Conservation (phyloP, 108 stramenopile species). For the Licmophora abbreviata region DNA sequence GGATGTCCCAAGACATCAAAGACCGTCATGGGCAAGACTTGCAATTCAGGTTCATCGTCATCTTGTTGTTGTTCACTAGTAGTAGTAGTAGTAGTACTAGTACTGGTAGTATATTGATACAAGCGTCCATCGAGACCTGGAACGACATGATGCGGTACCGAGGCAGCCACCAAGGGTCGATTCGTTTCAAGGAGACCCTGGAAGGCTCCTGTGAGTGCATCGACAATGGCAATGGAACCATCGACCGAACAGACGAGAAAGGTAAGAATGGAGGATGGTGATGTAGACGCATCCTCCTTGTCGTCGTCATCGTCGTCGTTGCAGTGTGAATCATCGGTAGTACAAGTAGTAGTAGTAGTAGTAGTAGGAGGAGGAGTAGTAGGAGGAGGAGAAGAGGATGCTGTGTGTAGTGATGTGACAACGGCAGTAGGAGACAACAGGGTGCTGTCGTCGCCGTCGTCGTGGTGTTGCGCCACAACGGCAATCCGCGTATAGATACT, state of each 20-base stretch:
- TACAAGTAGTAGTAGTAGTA: too few relatives aligned
- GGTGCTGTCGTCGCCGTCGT: too few relatives aligned
- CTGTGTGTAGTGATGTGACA: too few relatives aligned
- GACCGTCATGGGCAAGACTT: conserved; percentile 33
- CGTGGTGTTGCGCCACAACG: too few relatives aligned
- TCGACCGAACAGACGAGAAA: conserved; percentile 60
- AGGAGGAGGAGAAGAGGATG: too few relatives aligned
- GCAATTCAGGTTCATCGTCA: conserved; percentile 13
- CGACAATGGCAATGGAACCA: conserved; percentile 49
- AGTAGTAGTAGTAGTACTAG: background rate
- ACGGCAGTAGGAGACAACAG: too few relatives aligned
- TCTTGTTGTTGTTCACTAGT: conserved; percentile 7
- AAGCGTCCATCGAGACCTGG: conserved; percentile 72
- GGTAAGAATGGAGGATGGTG: conserved; percentile 21
- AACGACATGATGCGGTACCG: conserved; percentile 35
- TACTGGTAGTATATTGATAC: conserved; percentile 16
- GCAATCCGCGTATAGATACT: too few relatives aligned
- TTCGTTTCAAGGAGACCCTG: conserved; percentile 43
- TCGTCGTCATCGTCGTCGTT: too few relatives aligned
- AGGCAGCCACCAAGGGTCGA: conserved; percentile 33
- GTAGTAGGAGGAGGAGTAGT: too few relatives aligned
- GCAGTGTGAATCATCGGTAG: too few relatives aligned
- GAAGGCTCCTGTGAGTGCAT: conserved; percentile 36
- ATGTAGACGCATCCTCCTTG: background rate
- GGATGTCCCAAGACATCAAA: conserved; percentile 52